Base-by-base conservation (phyloP, 2,329 filamentous ascomycete genomes). In the Chaetomiaceae sp. region DNA sequence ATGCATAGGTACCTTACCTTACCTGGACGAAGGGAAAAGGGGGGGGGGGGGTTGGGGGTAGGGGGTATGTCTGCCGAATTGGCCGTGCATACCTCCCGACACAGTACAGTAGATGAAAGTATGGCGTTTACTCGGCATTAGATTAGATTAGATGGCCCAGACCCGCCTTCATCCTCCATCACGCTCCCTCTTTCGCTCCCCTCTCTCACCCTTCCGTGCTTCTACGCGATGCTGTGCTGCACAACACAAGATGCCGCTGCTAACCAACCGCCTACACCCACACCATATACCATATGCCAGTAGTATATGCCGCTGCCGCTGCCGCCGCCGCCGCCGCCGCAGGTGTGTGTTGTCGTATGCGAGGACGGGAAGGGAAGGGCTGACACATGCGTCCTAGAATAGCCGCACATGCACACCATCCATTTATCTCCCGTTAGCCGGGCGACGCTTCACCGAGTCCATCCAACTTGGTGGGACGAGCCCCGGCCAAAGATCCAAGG, bases 401-500 rank as follows among this genome's bases (percentile, higher is more conserved):
- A 44, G 25, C 48, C 40, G 40, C 47, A 30, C 32, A 14, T 44
- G 40, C 40, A 30, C 40, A 29, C 23, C 48, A 44, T 44, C 8
- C 16, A 37, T n/a, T 14, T 20, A n/a, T 23, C 33, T 18, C 16
- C 25, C 27, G 41, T n/a, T 7, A 37, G 16, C 44, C 14, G 16
- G 10, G 18, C 18, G 30, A 29, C 38, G 38, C 41, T 16, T 51
- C 41, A 40, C 33, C 48, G 41, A 33, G 41, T 32, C 33, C 14
- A 5, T 14, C 18, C 20, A n/a, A 41, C 45, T 41, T 51, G 48
- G 48, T 51, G 48, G 48, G 32, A 51, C 48, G 38, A 25, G 48
- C 33, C 23, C 36, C 9, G 30, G n/a, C n/a, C n/a, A n/a, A n/a
- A n/a, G n/a, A n/a, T n/a, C n/a, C n/a, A n/a, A 25, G 4, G 18